Percentiles rank a stretch among this genome's conserved stretches.
These are phyloP conservation scores for Lactarius tabidus DNA, from an alignment of 768 basidiomycete species.

Conservation along the genomic window DNA sequence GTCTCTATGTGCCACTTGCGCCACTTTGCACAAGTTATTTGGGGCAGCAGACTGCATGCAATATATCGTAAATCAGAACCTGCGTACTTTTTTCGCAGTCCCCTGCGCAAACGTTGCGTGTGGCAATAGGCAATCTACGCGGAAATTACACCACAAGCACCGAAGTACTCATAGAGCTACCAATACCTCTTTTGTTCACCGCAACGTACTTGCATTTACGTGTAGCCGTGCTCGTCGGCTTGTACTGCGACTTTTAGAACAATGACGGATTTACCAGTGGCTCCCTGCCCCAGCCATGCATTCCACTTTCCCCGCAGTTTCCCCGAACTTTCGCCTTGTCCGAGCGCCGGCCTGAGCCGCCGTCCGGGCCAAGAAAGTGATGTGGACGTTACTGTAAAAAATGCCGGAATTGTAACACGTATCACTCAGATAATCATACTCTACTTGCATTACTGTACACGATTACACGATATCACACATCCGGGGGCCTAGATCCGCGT, in stretches of 20 bases:
- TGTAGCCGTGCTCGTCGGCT: not conserved
- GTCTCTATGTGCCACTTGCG: not conserved
- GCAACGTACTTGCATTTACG: not conserved
- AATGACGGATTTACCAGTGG: not conserved
- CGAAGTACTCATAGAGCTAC: not conserved
- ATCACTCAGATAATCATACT: not conserved
- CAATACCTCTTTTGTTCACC: not conserved
- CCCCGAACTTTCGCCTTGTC: conserved; percentile 10
- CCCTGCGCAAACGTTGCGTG: not conserved
- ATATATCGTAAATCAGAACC: not conserved
- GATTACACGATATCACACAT: not conserved
- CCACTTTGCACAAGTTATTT: not conserved
- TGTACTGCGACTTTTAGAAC: not conserved
- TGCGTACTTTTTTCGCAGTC: not conserved
- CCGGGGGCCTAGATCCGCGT: not conserved
- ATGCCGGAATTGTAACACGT: not conserved
- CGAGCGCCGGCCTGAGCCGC: not conserved
- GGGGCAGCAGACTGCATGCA: not conserved
- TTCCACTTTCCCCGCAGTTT: conserved; percentile 2
- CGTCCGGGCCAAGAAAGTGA: not conserved
- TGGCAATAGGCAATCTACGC: not conserved
- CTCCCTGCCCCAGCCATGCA: not conserved
- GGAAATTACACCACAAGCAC: not conserved
- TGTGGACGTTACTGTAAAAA: not conserved
- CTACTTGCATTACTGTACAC: not conserved